phyloP scores from a whole-genome alignment of 176 grass and related monocot species.

The Raddia distichophylla region DNA sequence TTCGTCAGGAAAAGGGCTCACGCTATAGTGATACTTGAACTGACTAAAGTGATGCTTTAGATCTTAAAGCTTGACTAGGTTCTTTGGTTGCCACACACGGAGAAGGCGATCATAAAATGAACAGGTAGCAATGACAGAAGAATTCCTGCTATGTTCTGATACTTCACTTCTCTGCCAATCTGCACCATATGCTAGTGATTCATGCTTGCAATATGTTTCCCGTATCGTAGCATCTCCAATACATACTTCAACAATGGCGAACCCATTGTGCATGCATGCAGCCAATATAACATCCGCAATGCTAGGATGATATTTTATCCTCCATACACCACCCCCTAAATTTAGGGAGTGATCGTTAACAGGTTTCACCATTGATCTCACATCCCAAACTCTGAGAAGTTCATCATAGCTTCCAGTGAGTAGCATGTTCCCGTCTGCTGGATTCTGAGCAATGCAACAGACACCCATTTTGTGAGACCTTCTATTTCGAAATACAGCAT shows the following conservation, averaged over 20 bases:
- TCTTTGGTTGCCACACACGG: conserved; percentile 68
- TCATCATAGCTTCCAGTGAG: conserved; percentile 98
- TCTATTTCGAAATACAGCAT: conserved; percentile 59
- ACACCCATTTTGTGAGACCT: conserved; percentile 91
- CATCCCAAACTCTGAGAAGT: conserved; percentile 90
- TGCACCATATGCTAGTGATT: conserved; percentile 91
- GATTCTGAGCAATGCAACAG: conserved; percentile 77
- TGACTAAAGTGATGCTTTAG: conserved; percentile 19
- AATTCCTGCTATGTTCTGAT: conserved; percentile 33
- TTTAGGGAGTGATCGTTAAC: conserved; percentile 64
- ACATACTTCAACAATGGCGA: conserved; percentile 68
- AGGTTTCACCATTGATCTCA: conserved; percentile 76
- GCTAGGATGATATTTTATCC: conserved; percentile 83
- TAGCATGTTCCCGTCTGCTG: conserved; percentile 58
- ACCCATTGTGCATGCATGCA: conserved; percentile 98
- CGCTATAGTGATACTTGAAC: conserved; percentile 9
- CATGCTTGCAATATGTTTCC: conserved; percentile 84
- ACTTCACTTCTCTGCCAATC: conserved; percentile 83
- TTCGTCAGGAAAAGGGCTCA: conserved; percentile 43
- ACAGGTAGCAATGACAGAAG: conserved; percentile 70
- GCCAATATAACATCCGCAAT: conserved; percentile 62
- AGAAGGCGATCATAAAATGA: conserved; percentile 93
- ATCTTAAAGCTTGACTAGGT: conserved; percentile 44
- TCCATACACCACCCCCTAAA: conserved; percentile 96
- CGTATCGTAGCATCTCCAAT: conserved; percentile 48